Percentiles rank a stretch among this genome's conserved stretches.
Evolutionary conservation across 176 grass and related monocot genomes (phyloP).

Genomic region (Tuctoria greenei): DNA sequence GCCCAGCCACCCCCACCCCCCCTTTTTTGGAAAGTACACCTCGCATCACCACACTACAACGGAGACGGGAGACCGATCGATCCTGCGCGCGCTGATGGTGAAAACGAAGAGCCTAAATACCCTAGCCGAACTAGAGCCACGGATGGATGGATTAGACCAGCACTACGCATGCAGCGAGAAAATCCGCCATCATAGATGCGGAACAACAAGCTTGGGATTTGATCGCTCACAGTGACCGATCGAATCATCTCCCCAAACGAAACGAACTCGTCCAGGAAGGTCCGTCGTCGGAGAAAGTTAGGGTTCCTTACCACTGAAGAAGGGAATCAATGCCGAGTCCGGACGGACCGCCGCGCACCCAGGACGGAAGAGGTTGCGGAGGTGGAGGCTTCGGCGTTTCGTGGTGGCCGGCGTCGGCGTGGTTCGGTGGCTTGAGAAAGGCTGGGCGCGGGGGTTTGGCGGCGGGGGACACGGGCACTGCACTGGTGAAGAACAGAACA

Average conservation of each 20-base stretch:
- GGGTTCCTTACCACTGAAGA: conserved; percentile 28
- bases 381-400: neutral
- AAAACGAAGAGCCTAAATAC: neutral
- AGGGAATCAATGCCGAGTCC: neutral
- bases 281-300: neutral
- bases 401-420: neutral
- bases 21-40: neutral
- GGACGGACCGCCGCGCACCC: neutral
- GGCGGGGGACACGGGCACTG: neutral
- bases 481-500: neutral
- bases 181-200: neutral
- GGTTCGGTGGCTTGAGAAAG: too few species aligned
- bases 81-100: neutral
- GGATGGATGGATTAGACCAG: neutral
- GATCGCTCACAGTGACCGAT: neutral
- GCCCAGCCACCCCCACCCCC: neutral
- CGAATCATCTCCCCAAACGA: neutral
- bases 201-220: neutral
- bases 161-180: neutral
- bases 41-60: too few species aligned
- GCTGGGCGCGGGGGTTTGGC: conserved; percentile 1
- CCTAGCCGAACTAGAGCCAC: neutral
- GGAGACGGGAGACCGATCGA: conserved; percentile 3
- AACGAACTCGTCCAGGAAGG: neutral
- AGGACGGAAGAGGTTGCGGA: neutral